These are phyloP conservation scores for Yamagishiella unicocca DNA, from an alignment of 139 green algal species.

Conservation along the genomic window DNA sequence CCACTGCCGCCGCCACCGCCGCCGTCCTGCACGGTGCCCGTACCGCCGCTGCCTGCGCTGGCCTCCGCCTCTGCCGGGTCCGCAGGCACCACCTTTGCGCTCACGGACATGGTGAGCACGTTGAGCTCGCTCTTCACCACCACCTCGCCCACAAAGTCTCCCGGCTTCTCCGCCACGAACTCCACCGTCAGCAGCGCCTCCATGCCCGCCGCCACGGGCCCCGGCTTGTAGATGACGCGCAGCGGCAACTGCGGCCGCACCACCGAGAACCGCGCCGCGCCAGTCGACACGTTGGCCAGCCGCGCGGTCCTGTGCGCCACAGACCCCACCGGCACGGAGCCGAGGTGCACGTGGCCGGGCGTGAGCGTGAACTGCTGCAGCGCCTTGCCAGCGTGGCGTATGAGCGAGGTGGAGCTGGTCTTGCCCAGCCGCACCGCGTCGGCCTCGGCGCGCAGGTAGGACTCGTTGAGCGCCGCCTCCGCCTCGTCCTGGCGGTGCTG, in stretches of 20 bases:
- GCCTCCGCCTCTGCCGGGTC: not conserved
- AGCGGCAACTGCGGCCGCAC: constrained; percentile 61
- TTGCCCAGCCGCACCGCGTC: constrained; percentile 51
- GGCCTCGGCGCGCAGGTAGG: constrained; percentile 62
- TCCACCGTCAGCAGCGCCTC: constrained; percentile 68
- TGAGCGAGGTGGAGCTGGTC: constrained; percentile 36
- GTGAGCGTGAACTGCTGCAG: constrained; percentile 64
- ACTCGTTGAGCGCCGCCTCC: constrained; percentile 49
- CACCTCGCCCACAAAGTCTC: constrained; percentile 71
- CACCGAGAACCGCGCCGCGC: constrained; percentile 60
- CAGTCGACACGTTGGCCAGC: constrained; percentile 71
- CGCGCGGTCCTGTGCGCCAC: constrained; percentile 61
- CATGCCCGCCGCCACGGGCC: constrained; percentile 70
- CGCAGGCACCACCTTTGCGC: constrained; percentile 65
- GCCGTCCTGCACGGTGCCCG: not conserved
- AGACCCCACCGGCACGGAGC: constrained; percentile 55
- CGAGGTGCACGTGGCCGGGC: constrained; percentile 77
- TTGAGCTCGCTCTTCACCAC: constrained; percentile 72
- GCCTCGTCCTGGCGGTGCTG: constrained; percentile 51
- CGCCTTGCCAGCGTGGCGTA: constrained; percentile 52
- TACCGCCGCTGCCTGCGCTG: not conserved
- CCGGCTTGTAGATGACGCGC: constrained; percentile 67
- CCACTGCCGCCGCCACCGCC: not conserved
- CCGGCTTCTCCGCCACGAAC: constrained; percentile 63
- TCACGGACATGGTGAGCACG: constrained; percentile 64